Conservation (phyloP, 768 basidiomycete genomes). For the Boletus subparvulus region DNA sequence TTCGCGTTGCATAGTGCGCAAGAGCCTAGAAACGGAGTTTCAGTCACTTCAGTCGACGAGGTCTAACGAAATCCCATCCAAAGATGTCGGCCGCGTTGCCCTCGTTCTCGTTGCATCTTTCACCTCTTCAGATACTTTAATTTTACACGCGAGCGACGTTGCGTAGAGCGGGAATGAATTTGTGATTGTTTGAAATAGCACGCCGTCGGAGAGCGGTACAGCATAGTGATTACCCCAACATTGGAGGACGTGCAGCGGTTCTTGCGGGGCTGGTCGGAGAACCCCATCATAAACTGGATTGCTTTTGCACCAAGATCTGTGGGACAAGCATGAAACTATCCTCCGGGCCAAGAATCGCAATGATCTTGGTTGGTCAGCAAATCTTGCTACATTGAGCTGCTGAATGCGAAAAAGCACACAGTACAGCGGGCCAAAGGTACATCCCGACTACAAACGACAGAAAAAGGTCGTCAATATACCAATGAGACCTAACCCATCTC, state of each 20-base stretch:
- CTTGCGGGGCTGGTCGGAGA: conserved; percentile 48
- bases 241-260: conserved; percentile 4
- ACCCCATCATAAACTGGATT: conserved; percentile 68
- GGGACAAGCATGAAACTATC: background rate
- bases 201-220: conserved; percentile 14
- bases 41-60: too few species aligned
- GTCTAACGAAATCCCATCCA: too few species aligned
- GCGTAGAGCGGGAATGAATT: conserved; percentile 92
- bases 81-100: too few species aligned
- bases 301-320: conserved; percentile 70
- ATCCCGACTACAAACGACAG: conserved; percentile 2
- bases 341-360: background rate
- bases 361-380: conserved; percentile 18
- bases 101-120: too few species aligned
- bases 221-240: conserved; percentile 19
- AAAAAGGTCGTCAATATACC: conserved; percentile 4
- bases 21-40: too few species aligned
- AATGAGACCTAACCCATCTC: conserved; percentile 8
- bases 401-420: background rate
- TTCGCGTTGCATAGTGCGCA: too few species aligned
- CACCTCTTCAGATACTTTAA: conserved; percentile 51
- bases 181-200: conserved; percentile 62
- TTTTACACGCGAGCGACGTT: conserved; percentile 67
- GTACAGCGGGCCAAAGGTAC: conserved; percentile 13
- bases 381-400: conserved; percentile 4